Evolutionary conservation across 202 grass and related monocot genomes (phyloP), one percentile per base, ranked within the genome.

Genomic region (Alloteropsis angusta): DNA sequence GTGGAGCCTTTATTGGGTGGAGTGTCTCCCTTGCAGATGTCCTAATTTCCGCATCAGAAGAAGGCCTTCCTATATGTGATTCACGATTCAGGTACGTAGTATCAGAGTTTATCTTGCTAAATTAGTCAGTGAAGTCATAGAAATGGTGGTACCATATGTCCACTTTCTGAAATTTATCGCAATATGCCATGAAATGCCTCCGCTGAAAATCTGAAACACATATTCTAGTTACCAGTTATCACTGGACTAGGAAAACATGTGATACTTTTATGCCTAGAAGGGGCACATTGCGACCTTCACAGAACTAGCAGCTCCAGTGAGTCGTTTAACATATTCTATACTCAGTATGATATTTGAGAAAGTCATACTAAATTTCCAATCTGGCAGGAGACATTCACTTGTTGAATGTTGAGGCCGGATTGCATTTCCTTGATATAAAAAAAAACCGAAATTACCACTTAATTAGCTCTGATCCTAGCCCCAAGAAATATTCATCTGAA

Each of bases 51-150:
- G 0, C 32, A 19, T 55, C 30, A 14, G 39, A 26, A 56, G 53
- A 75, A 75, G 25, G 19, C 26, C 22, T 48, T 76, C 62, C 21
- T 65, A 28, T 45, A 43, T 12, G 6, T 59, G 23, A 81, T 76
- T 63, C 22, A 88, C 50, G 23, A 81, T 76, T 63, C 22, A 88
- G 86, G 86, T 88, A 47, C 28, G 64, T 0, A 18, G 17, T 48
- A 38, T 69, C 4, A 13, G 28, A 48, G 14, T 18, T 25, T 59
- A 17, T 47, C 41, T 14, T 72, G 37, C 30, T 82, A 65, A 9
- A 43, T 72, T 42, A 6, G 1, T 65, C 61, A 72, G 16, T 43
- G 32, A 76, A 75, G 22, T 18, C 12, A 60, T n/a, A 38, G 5
- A 46, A 37, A 10, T 34, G 12, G 25, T 75, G 70, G 25, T 57